Evolutionary conservation across 2,329 filamentous ascomycete genomes (phyloP), one percentile per base, ranked within the genome.

Genomic region (Pseudogymnoascus sp.): DNA sequence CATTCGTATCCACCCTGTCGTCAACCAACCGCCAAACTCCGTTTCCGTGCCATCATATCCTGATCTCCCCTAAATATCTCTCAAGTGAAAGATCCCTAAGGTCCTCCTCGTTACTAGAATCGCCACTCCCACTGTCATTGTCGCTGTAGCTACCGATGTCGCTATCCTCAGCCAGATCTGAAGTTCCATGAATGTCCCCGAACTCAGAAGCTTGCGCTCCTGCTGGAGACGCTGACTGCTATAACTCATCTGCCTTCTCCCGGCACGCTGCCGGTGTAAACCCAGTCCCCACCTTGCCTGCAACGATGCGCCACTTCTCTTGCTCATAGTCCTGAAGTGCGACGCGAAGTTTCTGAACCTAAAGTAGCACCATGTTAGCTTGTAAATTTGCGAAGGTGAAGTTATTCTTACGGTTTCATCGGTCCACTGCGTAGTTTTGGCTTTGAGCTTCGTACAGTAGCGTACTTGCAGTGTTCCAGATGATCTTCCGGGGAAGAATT

Each of bases 401-500:
- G 35, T 53, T 53, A 35, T 60, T 76, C 87, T 78, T 81, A 96
- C 93, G 81, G 90, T 95, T 73, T 96, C 92, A 68, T 96, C 91
- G 60, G 89, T 96, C 93, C 93, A 97, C 71, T 91, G 86, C 11
- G 90, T 96, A 40, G 90, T 93, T 79, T 96, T 96, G 12, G 91
- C 92, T 78, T 96, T 96, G 61, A 96, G 80, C 77, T 96, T 96
- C 46, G 92, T 96, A 74, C 93, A 97, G 75, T 97, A 97, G 37
- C 93, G 88, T 62, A 97, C 93, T 75, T 97, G 93, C 65, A 97
- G 78, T 31, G 93, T 96, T 16, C 93, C 93, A 53, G 90, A 96
- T 64, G 90, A 95, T 64, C 93, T 83, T 1, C 92, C 93, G 0
- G 93, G 93, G 70, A 97, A 97, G 77, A 96, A 96, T 72, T 96